Evolutionary conservation across 257 asterid genomes (phyloP).

Genomic region (Capsicum pubescens): DNA sequence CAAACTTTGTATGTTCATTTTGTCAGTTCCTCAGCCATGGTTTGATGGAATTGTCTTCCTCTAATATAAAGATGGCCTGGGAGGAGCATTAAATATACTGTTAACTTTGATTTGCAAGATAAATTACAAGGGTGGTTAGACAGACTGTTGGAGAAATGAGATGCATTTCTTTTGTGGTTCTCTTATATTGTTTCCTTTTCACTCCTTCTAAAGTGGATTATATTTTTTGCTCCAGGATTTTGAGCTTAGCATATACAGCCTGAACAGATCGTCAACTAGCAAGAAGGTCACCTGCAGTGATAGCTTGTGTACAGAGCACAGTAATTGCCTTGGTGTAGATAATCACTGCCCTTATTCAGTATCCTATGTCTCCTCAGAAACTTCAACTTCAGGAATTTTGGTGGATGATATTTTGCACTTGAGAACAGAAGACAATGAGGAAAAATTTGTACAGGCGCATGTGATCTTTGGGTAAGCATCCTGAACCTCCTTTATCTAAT

Average conservation of each 20-base stretch:
- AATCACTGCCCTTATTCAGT: constrained; percentile 74
- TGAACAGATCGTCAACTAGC: constrained; percentile 71
- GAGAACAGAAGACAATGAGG: constrained; percentile 51
- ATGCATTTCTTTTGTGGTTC: background rate
- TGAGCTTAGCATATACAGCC: constrained; percentile 72
- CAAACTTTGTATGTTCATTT: constrained; percentile 6
- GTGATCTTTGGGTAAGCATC: constrained; percentile 81
- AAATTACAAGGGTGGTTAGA: background rate
- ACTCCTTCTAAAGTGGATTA: background rate
- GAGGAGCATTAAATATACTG: background rate
- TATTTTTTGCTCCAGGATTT: constrained; percentile 58
- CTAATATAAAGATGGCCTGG: background rate
- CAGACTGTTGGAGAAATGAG: background rate
- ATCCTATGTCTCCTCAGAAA: constrained; percentile 77
- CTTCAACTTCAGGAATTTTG: constrained; percentile 89
- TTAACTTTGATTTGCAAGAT: constrained; percentile 5
- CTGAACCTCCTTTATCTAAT: constrained; percentile 32
- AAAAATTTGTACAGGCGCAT: constrained; percentile 54
- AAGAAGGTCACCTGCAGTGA: constrained; percentile 69
- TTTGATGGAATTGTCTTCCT: constrained; percentile 5
- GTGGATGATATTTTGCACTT: constrained; percentile 81
- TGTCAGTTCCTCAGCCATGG: background rate
- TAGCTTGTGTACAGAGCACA: constrained; percentile 55
- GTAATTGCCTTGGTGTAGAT: constrained; percentile 51
- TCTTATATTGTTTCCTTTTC: constrained; percentile 2